Base-by-base conservation (phyloP, 768 basidiomycete species). In the Baorangia bicolor region DNA sequence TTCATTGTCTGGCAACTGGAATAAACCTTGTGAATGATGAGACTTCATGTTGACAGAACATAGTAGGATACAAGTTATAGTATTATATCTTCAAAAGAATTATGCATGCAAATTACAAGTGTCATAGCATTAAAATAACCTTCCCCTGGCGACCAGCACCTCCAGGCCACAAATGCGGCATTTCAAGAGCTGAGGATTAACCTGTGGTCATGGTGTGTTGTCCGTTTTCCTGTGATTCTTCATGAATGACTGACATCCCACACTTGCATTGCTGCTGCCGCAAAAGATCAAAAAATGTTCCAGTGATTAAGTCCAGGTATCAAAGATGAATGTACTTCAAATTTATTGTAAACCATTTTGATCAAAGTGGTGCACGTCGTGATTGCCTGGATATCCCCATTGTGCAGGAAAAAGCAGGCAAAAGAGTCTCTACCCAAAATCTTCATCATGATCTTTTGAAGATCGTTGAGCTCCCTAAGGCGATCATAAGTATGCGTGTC, bases 211-310 rank as follows among this genome's bases (percentile, higher is more conserved):
- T 1, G 11, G 46, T 25, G 28, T 35, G 42, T 18, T 53, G 39
- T 34, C 12, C 23, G 5, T 34, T 21, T 18, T 33, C 41, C 30
- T n/a, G 42, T 9, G 10, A 8, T 10, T 51, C 57, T 20, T 56
- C 57, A 7, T 3, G 28, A 25, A 40, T 2, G 2, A 21, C 14
- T 1, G 4, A 23, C 12, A 7, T 23, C 5, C 49, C 27, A 30
- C 62, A 63, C 42, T 45, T 27, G 12, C 62, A 63, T 42, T 51
- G 13, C 25, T 48, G 33, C 62, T 63, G 35, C 20, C 18, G 2
- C n/a, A 25, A 30, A n/a, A 20, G 20, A 23, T 63, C 10, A 63
- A 33, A 14, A 5, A 8, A 3, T 7, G 16, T 16, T 40, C 9
- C 10, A 6, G 1, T 5, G 10, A 28, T 13, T 11, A n/a, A 30